Evolutionary conservation across 164 flowering plant species (phyloP).

Genomic region (Berberis thunbergii): DNA sequence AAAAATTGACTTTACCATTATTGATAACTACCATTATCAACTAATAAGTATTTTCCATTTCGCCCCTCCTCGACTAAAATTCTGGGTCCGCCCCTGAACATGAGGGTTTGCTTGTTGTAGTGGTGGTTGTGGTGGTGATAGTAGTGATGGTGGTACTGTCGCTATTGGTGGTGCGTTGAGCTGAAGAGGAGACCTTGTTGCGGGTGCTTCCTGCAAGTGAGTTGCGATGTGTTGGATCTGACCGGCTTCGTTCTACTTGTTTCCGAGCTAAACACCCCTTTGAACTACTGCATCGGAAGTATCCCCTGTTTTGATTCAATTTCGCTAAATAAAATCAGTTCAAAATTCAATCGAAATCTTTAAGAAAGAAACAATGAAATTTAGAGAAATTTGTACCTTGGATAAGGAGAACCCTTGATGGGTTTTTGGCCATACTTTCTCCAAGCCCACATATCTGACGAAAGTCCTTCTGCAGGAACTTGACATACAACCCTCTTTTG

Average conservation of each 20-base stretch:
- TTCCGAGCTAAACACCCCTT: constrained; percentile 94
- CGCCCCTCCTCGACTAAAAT: constrained; percentile 3
- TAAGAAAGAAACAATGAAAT: background rate
- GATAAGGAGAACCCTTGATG: constrained; percentile 95
- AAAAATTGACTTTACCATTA: too few species aligned
- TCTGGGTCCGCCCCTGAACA: constrained; percentile 25
- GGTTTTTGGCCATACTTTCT: constrained; percentile 97
- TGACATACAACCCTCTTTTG: constrained; percentile 65
- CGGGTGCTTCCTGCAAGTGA: constrained; percentile 95
- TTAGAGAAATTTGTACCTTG: constrained; percentile 41
- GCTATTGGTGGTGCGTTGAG: background rate
- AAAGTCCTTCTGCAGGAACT: constrained; percentile 67
- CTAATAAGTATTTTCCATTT: too few species aligned
- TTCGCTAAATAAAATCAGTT: background rate
- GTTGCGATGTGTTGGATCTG: constrained; percentile 92
- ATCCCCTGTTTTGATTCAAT: constrained; percentile 50
- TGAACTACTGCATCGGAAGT: constrained; percentile 93
- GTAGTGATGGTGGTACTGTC: constrained; percentile 11
- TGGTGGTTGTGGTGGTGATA: constrained; percentile 6
- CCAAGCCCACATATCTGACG: constrained; percentile 95
- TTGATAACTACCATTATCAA: too few species aligned
- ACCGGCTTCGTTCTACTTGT: constrained; percentile 86
- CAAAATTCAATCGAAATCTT: background rate
- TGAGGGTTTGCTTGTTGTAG: constrained; percentile 19
- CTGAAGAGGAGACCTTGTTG: constrained; percentile 30